These are phyloP conservation scores for Pichia sp. DNA, from an alignment of 1,139 yeast genomes.

Conservation along the genomic window DNA sequence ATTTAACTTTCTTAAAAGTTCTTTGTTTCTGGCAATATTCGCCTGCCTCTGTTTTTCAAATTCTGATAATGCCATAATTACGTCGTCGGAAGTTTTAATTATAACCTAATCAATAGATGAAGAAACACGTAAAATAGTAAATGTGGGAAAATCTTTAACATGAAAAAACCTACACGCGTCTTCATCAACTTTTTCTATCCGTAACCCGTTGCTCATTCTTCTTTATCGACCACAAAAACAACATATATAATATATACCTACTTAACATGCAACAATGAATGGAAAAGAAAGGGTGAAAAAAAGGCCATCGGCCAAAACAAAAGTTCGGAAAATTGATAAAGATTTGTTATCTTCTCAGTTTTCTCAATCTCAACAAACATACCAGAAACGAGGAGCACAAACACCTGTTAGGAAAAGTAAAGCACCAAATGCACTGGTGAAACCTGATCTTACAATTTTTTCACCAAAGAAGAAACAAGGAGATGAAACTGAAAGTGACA, in stretches of 20 bases:
- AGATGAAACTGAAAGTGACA: neutral
- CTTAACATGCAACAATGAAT: no score
- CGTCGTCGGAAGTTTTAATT: no score
- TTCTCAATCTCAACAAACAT: slow-evolving; percentile 9
- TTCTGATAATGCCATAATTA: slow-evolving; percentile 40
- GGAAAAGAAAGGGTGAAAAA: slow-evolving; percentile 2
- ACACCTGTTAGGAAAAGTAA: slow-evolving; percentile 8
- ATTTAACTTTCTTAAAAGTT: slow-evolving; percentile 42
- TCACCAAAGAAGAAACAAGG: slow-evolving; percentile 10
- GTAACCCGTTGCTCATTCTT: no score
- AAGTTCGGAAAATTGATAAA: slow-evolving; percentile 19
- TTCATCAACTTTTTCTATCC: no score
- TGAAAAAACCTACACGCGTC: no score
- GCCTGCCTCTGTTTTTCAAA: slow-evolving; percentile 67
- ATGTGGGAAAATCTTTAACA: no score
- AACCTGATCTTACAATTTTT: slow-evolving; percentile 10
- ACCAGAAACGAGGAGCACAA: neutral
- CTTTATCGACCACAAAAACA: no score
- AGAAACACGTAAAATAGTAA: no score
- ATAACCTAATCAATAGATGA: no score
- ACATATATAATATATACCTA: no score
- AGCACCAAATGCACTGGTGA: slow-evolving; percentile 12
- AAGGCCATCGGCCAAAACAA: slow-evolving; percentile 23
- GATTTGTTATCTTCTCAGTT: slow-evolving; percentile 11
- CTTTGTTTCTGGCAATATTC: slow-evolving; percentile 51